A percentile compares a stretch with the other conserved stretches of the same genome.
Conservation (phyloP, 2,329 filamentous ascomycete genomes). For the Neopestalotiopsis rosae region DNA sequence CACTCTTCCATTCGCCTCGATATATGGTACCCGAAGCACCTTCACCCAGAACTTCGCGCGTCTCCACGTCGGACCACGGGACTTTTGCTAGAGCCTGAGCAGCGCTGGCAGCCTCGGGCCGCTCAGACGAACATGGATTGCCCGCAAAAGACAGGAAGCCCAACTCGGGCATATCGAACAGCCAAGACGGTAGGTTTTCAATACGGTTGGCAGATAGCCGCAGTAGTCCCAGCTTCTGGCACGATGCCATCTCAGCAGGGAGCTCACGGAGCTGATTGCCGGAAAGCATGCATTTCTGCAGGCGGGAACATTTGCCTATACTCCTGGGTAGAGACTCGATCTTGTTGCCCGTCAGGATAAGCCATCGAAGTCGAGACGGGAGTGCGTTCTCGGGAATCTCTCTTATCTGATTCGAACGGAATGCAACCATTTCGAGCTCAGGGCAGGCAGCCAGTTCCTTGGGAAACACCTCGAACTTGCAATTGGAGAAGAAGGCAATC, state of each 20-base stretch:
- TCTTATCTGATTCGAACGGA: conserved; percentile 51
- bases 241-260: conserved; percentile 48
- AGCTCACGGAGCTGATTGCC: conserved; percentile 47
- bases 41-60: conserved; percentile 47
- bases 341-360: conserved; percentile 53
- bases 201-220: conserved; percentile 50
- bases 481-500: conserved; percentile 52
- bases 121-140: conserved; percentile 46
- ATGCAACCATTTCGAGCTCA: conserved; percentile 54
- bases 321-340: conserved; percentile 44
- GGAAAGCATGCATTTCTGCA: conserved; percentile 56
- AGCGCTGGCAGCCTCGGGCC: conserved; percentile 30
- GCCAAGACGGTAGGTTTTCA: conserved; percentile 44
- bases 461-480: conserved; percentile 49
- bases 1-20: conserved; percentile 42
- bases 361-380: conserved; percentile 49
- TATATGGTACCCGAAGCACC: conserved; percentile 54
- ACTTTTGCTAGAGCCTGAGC: conserved; percentile 41
- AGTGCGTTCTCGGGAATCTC: conserved; percentile 46
- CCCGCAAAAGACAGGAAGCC: conserved; percentile 53
- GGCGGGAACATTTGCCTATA: conserved; percentile 46
- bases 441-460: conserved; percentile 46
- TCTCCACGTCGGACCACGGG: conserved; percentile 45
- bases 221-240: conserved; percentile 48
- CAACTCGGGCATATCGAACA: conserved; percentile 49